Conservation (phyloP, 176 grass and related monocot genomes). For the Melocanna baccifera region DNA sequence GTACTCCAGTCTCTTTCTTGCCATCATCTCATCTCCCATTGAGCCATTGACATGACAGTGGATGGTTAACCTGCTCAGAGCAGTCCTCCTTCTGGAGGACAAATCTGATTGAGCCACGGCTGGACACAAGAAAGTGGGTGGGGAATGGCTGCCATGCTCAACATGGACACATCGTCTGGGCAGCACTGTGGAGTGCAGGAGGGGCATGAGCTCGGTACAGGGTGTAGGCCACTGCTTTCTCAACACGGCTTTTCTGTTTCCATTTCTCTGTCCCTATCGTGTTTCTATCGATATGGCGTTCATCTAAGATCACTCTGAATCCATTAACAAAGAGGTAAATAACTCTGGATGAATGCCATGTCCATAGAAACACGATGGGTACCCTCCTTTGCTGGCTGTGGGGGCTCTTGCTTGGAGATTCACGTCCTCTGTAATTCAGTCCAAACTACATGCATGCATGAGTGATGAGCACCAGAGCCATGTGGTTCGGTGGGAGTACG, state of each 20-base stretch:
- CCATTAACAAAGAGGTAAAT: too few species aligned
- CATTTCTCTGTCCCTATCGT: too few species aligned
- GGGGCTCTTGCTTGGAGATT: background rate
- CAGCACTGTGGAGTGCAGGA: background rate
- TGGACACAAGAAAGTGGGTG: conserved; percentile 30
- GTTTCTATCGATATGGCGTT: too few species aligned
- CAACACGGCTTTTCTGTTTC: too few species aligned
- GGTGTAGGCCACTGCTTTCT: conserved; percentile 9
- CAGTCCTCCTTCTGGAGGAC: conserved; percentile 38
- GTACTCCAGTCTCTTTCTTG: background rate
- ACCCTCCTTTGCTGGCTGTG: conserved; percentile 9
- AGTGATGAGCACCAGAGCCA: background rate
- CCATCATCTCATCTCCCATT: background rate
- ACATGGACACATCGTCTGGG: conserved; percentile 22
- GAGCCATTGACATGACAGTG: conserved; percentile 8
- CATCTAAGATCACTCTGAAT: too few species aligned
- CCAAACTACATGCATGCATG: background rate
- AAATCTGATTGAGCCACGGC: conserved; percentile 22
- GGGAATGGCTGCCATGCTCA: conserved; percentile 29
- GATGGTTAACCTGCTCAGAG: conserved; percentile 21
- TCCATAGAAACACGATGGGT: conserved; percentile 16
- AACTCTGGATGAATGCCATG: too few species aligned
- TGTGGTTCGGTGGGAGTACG: background rate
- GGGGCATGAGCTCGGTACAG: background rate
- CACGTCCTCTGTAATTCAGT: background rate